Base-by-base conservation (phyloP, 495 filamentous ascomycete species). In the Podospora pseudoanserina region DNA sequence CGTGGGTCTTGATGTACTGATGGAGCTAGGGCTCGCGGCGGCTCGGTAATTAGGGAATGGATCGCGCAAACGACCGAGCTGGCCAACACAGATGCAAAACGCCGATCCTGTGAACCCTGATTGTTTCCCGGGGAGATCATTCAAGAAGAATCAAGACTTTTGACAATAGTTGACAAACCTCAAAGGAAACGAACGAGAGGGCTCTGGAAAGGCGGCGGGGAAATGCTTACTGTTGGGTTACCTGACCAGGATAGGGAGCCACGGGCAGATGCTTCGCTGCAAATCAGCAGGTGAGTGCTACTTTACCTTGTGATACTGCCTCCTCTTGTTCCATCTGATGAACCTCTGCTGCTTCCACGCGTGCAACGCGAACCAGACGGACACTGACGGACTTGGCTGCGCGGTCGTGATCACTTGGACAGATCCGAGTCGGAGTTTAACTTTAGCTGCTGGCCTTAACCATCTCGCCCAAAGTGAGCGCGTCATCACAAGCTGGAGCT, bases 101-200 rank as follows among this genome's bases (percentile, higher is more conserved):
- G 30, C 27, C 60, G 60, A 62, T 62, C 60, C 23, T 62, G 60
- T 62, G 60, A 34, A 62, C 60, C 26, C 26, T 34, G 60, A 59
- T 49, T 18, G 39, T 49, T 49, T 49, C 2, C 15, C 13, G 7
- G 7, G 39, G 39, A 13, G 39, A 49, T 49, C 39, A 49, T 49
- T 49, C 39, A 16, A 49, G 9, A 49, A 11, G 9, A 5, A 11
- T 11, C 15, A 49, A 49, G 7, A 32, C 4, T 7, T 5, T 32
- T 49, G 39, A 49, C 2, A 16, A 16, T 18, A 49, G 39, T 49
- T 16, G 30, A 23, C 23, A 23, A 23, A 23, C 23, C 1, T 49
- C 13, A 11, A 49, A 18, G 39, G 39, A 49, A 49, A 13, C 7
- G 15, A 49, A 6, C 7, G 13, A 39, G 11, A 11, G 11, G 34